These are phyloP conservation scores for Hydnomerulius pinastri DNA, from an alignment of 768 basidiomycete genomes.

Conservation along the genomic window DNA sequence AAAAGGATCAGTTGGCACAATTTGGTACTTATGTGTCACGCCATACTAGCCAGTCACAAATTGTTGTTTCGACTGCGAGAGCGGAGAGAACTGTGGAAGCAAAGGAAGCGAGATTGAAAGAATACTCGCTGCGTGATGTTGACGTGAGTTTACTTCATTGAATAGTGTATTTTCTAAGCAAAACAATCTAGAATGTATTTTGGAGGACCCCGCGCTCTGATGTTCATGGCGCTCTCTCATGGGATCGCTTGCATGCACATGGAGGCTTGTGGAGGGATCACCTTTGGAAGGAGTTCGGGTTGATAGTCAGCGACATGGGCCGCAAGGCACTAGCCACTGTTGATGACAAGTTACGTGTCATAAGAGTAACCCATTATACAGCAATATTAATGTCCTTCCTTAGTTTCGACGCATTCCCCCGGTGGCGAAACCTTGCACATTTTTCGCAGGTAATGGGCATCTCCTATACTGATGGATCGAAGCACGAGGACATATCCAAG, in stretches of 20 bases:
- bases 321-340: background rate
- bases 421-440: constrained; percentile 2
- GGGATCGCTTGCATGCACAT: constrained; percentile 14
- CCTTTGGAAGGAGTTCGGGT: constrained; percentile 3
- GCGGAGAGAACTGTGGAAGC: background rate
- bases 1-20: background rate
- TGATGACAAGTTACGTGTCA: background rate
- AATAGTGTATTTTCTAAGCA: too few species aligned
- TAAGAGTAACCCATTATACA: too few species aligned
- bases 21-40: background rate
- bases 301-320: background rate
- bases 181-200: too few species aligned
- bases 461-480: background rate
- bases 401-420: background rate
- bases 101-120: constrained; percentile 1
- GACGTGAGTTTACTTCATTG: too few species aligned
- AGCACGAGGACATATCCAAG: constrained; percentile 1
- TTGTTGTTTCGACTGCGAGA: background rate
- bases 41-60: background rate
- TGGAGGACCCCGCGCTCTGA: too few species aligned
- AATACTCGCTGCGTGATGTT: background rate
- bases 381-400: too few species aligned
- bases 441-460: background rate
- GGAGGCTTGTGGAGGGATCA: constrained; percentile 13
- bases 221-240: constrained; percentile 9